Base-by-base conservation (phyloP, 2,329 filamentous ascomycete genomes). In the Microcyclosporella mali region DNA sequence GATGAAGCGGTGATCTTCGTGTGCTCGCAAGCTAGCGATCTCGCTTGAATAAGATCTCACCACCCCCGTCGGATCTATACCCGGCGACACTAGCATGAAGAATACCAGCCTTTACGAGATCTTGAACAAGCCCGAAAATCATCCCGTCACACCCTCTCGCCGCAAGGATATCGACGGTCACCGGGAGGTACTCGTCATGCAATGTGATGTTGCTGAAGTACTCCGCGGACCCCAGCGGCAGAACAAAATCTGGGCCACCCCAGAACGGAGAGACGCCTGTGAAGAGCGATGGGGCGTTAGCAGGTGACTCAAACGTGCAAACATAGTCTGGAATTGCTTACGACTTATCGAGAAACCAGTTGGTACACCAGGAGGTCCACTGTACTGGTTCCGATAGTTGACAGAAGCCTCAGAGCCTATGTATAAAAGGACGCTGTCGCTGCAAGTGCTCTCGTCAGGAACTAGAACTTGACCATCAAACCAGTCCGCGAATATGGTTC, bases 71-170 rank as follows among this genome's bases (percentile, higher is more conserved):
- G 19, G 56, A 60, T 48, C 63, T 68, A 39, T 56, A 55, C 1
- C 76, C 75, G 2, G 68, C 60, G 55, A 65, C 58, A 2, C 70
- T 73, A 2, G 67, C 51, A 35, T 63, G 65, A 32, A 79, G 15
- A 2, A 79, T 65, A 0, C 75, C 76, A 12, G 65, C 70, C 18
- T 61, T 61, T 1, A 72, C 66, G 43, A 82, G 47, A 32, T 76
- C 73, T 37, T 70, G 63, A 2, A 77, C 73, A 37, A 82, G 57
- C 33, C 67, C 69, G 32, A 74, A 74, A 18, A 82, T 53, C 64
- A 81, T 67, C 0, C 75, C 74, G 60, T 82, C 79, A 48, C 79
- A 83, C 0, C 78, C 78, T 49, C 71, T 74, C 1, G 76, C 73
- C 0, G 70, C 78, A 61, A 82, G 63, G 15, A 82, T 63, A 47